These are phyloP conservation scores for Cladorrhinum sp. DNA, from an alignment of 2,329 filamentous ascomycete species.

Conservation along the genomic window DNA sequence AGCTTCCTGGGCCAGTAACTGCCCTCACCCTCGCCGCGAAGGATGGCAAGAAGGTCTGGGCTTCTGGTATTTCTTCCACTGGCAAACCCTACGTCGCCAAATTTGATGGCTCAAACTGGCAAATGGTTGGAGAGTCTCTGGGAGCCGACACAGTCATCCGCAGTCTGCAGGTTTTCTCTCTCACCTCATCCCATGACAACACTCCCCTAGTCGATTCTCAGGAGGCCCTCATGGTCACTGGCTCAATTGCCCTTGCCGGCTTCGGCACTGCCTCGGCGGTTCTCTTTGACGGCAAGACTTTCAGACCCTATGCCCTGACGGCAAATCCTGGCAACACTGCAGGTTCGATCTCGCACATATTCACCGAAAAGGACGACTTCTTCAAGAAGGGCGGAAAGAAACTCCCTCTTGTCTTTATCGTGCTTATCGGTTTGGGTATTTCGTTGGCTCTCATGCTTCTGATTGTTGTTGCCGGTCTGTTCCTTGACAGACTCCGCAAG, in stretches of 20 bases:
- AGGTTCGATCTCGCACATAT: constrained; percentile 76
- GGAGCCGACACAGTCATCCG: constrained; percentile 65
- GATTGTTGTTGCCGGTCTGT: constrained; percentile 70
- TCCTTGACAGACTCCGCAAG: constrained; percentile 73
- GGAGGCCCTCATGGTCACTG: constrained; percentile 79
- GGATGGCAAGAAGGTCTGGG: constrained; percentile 75
- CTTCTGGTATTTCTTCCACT: constrained; percentile 67
- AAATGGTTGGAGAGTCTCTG: constrained; percentile 61
- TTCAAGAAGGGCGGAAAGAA: constrained; percentile 59
- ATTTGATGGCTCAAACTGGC: constrained; percentile 72
- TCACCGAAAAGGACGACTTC: constrained; percentile 77
- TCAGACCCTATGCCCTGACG: constrained; percentile 78
- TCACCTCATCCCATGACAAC: constrained; percentile 65
- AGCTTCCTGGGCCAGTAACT: constrained; percentile 76
- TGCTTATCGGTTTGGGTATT: constrained; percentile 77
- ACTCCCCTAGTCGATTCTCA: constrained; percentile 62
- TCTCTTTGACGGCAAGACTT: constrained; percentile 77
- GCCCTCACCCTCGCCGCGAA: constrained; percentile 71
- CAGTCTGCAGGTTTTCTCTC: constrained; percentile 75
- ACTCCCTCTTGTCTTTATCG: constrained; percentile 71
- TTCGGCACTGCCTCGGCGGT: constrained; percentile 84
- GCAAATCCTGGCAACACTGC: constrained; percentile 61
- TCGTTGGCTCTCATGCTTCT: constrained; percentile 74
- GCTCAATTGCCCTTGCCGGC: constrained; percentile 68
- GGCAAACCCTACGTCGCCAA: constrained; percentile 77